Conservation (phyloP, 2,329 filamentous ascomycete genomes). For the Escovopsis sp. region DNA sequence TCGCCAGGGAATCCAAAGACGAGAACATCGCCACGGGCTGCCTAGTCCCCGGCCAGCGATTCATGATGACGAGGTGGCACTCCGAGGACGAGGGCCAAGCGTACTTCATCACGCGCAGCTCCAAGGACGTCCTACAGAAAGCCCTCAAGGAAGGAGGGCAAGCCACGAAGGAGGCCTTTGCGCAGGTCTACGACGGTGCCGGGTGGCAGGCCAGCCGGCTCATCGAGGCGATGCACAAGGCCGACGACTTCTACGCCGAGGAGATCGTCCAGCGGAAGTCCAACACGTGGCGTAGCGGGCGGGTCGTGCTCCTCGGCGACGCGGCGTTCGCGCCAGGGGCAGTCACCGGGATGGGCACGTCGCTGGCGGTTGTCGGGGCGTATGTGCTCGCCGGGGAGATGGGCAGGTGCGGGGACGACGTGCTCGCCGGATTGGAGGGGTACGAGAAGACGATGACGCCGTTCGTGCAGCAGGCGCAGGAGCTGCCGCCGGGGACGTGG, state of each 20-base stretch:
- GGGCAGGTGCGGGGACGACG: conserved; percentile 8
- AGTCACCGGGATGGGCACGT: conserved; percentile 32
- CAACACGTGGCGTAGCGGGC: conserved; percentile 19
- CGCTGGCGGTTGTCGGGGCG: conserved; percentile 27
- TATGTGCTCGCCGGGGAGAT: conserved; percentile 36
- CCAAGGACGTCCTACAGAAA: conserved; percentile 9
- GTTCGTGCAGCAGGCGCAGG: background rate
- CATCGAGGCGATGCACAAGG: conserved; percentile 16
- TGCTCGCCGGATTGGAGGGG: conserved; percentile 16
- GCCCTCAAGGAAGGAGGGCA: conserved; percentile 9
- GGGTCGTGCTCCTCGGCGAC: conserved; percentile 34
- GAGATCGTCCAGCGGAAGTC: conserved; percentile 27
- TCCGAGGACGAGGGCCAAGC: conserved; percentile 10
- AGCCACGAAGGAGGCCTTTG: conserved; percentile 19
- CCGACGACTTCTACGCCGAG: conserved; percentile 31
- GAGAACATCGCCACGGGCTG: conserved; percentile 13
- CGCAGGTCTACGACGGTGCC: conserved; percentile 22
- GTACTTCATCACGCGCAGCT: conserved; percentile 12
- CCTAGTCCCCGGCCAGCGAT: conserved; percentile 19
- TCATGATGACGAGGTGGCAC: conserved; percentile 16
- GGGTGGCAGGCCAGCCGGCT: conserved; percentile 29
- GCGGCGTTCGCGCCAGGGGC: conserved; percentile 26
- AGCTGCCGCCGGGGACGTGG: background rate
- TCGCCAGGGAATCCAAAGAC: conserved; percentile 12
- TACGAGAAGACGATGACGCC: conserved; percentile 24